Base-by-base conservation (phyloP, 2,329 filamentous ascomycete genomes). In the Pyricularia grisea region DNA sequence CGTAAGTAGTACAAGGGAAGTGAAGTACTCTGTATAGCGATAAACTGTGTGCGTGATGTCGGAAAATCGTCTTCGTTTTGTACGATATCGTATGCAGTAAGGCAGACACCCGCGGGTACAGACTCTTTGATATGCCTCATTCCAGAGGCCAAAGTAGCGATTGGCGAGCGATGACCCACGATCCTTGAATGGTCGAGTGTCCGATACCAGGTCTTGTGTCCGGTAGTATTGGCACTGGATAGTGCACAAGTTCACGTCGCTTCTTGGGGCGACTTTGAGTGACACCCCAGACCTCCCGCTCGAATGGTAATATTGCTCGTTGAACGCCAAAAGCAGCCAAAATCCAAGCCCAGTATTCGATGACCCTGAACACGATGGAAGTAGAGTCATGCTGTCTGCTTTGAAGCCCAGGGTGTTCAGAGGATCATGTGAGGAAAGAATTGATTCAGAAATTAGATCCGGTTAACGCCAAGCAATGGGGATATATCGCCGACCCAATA, bases 391-490 rank as follows among this genome's bases (percentile, higher is more conserved):
- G 17, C 0, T n/a, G 17, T n/a, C 36, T 50, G 33, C 6, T 50
- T 20, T n/a, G 42, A n/a, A 50, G 20, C 7, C 17, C 6, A 10
- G 7, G 42, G 17, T 6, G 20, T 2, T n/a, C 17, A 2, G 1
- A n/a, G 4, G 33, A 10, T 50, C 17, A 20, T n/a, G 20, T 7
- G 17, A n/a, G 1, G 42, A 11, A n/a, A n/a, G 17, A 50, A n/a
- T 20, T 50, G 42, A 50, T 50, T 50, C 42, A 64, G 55, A 42
- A 36, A 65, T 33, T 58, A 30, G 27, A 61, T 68, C 72, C 73
- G 70, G 70, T 71, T 65, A 76, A 76, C 74, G 75, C 75, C 75
- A 70, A 66, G 72, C 70, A 68, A 75, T 75, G 73, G 68, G 28
- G 4, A 67, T 67, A 71, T 68, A 69, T 72, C 69, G 69, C 70